Conservation (phyloP, 164 flowering plant genomes). For the Aristolochia californica region DNA sequence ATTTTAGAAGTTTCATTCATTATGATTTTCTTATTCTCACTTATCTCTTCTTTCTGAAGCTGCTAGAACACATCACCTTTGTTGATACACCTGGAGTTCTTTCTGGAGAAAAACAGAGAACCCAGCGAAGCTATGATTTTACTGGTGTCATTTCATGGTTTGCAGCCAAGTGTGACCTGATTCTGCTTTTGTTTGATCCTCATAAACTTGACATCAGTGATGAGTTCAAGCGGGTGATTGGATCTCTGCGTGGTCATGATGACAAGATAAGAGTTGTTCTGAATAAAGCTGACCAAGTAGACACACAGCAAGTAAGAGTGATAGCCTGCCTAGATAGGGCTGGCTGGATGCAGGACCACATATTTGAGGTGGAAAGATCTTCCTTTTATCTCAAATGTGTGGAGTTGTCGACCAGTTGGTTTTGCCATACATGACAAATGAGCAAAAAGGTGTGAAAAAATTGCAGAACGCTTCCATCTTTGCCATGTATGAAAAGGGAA, state of each 20-base stretch:
- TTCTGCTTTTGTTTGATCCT: slow-evolving; percentile 89
- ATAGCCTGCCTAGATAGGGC: no score
- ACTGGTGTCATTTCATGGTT: slow-evolving; percentile 99
- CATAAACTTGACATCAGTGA: slow-evolving; percentile 95
- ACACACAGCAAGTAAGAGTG: slow-evolving; percentile 79
- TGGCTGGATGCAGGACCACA: no score
- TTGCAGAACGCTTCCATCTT: no score
- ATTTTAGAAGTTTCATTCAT: background rate
- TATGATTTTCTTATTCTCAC: slow-evolving; percentile 4
- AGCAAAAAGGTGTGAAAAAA: no score
- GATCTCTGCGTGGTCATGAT: slow-evolving; percentile 91
- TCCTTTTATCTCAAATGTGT: no score
- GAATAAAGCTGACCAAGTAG: slow-evolving; percentile 97
- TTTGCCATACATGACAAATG: no score
- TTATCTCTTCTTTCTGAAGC: slow-evolving; percentile 26
- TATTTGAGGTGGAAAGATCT: no score
- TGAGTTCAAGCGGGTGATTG: slow-evolving; percentile 92
- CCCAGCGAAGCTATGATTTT: slow-evolving; percentile 92
- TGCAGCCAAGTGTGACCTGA: slow-evolving; percentile 92
- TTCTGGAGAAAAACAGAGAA: slow-evolving; percentile 96
- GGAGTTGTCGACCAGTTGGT: no score
- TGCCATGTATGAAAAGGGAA: no score
- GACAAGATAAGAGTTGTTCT: slow-evolving; percentile 96
- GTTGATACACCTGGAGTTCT: slow-evolving; percentile 97
- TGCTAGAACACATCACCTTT: slow-evolving; percentile 86